These are phyloP conservation scores for Thraustotheca clavata DNA, from an alignment of 352 stramenopile genomes.

Conservation along the genomic window DNA sequence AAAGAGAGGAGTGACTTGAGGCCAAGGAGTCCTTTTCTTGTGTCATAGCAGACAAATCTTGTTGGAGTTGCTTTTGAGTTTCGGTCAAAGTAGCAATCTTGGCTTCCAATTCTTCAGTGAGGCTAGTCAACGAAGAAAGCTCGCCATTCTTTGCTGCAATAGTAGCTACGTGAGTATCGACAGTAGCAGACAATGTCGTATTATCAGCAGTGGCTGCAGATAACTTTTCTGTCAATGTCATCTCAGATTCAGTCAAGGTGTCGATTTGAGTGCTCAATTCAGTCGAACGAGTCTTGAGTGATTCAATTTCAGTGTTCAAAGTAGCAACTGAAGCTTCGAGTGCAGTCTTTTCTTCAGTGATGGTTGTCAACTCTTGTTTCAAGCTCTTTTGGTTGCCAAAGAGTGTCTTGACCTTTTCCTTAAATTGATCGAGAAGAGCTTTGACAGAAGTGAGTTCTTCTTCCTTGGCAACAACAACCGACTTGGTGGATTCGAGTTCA, in stretches of 20 bases:
- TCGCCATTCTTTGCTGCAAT: neutral
- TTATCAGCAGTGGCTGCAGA: neutral
- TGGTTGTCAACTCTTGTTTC: neutral
- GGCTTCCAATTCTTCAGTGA: neutral
- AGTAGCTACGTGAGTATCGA: too few species aligned
- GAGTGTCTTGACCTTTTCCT: conserved; percentile 14
- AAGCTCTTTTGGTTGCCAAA: neutral
- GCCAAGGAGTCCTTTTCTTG: conserved; percentile 1
- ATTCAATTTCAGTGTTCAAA: neutral
- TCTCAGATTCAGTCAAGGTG: neutral
- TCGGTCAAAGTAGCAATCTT: neutral
- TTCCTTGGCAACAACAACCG: neutral
- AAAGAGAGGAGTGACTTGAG: neutral
- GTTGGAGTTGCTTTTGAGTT: neutral
- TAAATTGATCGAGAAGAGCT: conserved; percentile 11
- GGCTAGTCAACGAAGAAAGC: neutral
- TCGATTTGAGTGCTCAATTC: neutral
- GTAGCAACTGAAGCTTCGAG: conserved; percentile 1
- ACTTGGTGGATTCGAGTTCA: neutral
- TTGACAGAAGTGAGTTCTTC: neutral
- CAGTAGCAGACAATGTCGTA: too few species aligned
- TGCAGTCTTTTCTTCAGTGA: conserved; percentile 5
- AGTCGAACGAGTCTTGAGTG: neutral
- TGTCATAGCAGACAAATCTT: neutral
- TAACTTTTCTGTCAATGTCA: neutral